Conservation (phyloP, 257 asterid species). For the Solanum bukasovii region DNA sequence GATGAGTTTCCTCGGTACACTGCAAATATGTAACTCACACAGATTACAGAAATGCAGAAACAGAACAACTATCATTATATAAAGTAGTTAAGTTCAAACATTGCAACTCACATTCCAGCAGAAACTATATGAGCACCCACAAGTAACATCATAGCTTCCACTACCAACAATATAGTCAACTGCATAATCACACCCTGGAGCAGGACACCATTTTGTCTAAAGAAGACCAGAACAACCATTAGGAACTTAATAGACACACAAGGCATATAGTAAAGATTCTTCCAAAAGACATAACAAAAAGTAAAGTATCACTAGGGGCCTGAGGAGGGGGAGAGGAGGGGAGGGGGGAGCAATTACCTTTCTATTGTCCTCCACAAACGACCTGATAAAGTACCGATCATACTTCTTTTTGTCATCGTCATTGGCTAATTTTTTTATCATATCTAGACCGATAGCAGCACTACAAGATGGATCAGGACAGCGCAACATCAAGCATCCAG, state of each 20-base stretch:
- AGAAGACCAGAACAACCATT: constrained; percentile 1
- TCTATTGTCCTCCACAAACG: constrained; percentile 78
- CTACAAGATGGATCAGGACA: constrained; percentile 93
- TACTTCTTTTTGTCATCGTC: constrained; percentile 55
- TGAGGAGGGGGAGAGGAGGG: too few species aligned
- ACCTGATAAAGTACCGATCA: constrained; percentile 63
- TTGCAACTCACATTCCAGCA: constrained; percentile 81
- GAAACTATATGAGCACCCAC: constrained; percentile 70
- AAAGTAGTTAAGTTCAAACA: not conserved
- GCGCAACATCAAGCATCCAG: constrained; percentile 90
- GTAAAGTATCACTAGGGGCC: not conserved
- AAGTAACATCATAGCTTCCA: constrained; percentile 78
- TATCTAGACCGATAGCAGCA: constrained; percentile 81
- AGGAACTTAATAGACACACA: not conserved
- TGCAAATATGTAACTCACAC: constrained; percentile 2
- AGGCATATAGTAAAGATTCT: not conserved
- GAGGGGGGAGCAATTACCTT: constrained; percentile 37
- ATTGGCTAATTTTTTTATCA: constrained; percentile 59
- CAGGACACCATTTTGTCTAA: constrained; percentile 95
- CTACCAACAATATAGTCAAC: constrained; percentile 78
- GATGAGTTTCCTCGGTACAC: constrained; percentile 53
- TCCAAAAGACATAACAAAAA: not conserved
- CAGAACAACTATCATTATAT: not conserved
- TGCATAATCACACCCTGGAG: constrained; percentile 91
- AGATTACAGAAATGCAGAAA: not conserved